phyloP scores from a whole-genome alignment of 345 rosid species.

The Dipteronia dyeriana region DNA sequence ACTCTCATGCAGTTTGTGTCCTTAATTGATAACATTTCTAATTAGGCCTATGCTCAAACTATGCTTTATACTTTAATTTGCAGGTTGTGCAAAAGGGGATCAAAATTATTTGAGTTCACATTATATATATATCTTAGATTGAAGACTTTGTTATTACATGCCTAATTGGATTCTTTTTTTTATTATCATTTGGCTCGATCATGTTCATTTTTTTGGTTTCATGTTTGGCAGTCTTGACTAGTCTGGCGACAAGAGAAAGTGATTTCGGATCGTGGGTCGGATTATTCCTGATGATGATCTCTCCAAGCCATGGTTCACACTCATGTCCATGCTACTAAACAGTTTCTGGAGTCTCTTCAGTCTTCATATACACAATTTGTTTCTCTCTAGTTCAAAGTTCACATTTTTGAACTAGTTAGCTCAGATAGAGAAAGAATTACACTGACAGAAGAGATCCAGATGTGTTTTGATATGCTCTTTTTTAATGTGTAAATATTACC shows the following conservation, averaged over 20 bases:
- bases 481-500: no score
- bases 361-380: no score
- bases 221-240: background rate
- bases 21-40: no score
- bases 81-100: background rate
- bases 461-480: background rate
- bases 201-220: background rate
- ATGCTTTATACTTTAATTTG: background rate
- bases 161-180: background rate
- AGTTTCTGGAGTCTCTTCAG: no score
- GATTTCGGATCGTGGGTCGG: background rate
- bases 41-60: background rate
- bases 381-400: no score
- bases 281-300: background rate
- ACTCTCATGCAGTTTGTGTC: background rate
- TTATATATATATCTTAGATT: no score
- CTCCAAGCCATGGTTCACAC: background rate
- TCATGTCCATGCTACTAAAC: background rate
- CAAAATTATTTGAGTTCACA: background rate
- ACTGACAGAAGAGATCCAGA: background rate
- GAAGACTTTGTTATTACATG: background rate
- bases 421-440: background rate
- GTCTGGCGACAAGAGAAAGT: background rate
- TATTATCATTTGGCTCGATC: background rate
- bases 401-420: no score